These are phyloP conservation scores for Bipolaris gigantea DNA, from an alignment of 2,329 filamentous ascomycete genomes.

Conservation along the genomic window DNA sequence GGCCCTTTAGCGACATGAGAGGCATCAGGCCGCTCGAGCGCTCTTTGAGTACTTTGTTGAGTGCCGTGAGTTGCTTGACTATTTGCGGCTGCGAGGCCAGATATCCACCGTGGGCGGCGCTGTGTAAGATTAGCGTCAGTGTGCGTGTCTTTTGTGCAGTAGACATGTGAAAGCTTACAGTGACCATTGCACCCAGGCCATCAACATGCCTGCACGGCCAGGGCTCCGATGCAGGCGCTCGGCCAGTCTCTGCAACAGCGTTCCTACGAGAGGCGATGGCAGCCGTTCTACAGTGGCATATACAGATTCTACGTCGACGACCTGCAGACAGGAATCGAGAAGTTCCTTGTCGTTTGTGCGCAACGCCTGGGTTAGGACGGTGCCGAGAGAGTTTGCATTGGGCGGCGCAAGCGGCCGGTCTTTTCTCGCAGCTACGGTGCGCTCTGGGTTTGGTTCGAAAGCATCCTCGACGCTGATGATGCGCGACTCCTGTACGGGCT, in stretches of 20 bases:
- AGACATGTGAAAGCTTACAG: conserved; percentile 47
- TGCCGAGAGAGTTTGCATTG: conserved; percentile 79
- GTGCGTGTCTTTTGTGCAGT: background rate
- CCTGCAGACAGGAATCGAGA: conserved; percentile 88
- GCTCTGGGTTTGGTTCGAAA: conserved; percentile 48
- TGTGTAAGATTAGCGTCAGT: background rate
- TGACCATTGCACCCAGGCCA: conserved; percentile 96
- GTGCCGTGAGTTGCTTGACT: conserved; percentile 71
- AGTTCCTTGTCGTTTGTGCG: conserved; percentile 88
- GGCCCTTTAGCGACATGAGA: conserved; percentile 86
- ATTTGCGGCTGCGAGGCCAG: conserved; percentile 84
- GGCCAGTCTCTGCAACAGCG: conserved; percentile 79
- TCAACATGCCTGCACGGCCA: conserved; percentile 84
- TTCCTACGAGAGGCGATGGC: conserved; percentile 79
- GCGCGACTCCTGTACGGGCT: conserved; percentile 28
- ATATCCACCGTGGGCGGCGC: conserved; percentile 84
- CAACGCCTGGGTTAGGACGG: conserved; percentile 90
- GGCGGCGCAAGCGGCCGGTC: conserved; percentile 60
- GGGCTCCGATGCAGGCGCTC: conserved; percentile 84
- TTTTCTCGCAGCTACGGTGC: conserved; percentile 48
- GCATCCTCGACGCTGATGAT: conserved; percentile 74
- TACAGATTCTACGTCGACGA: conserved; percentile 74
- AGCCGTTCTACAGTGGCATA: conserved; percentile 88
- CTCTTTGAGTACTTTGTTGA: conserved; percentile 87
- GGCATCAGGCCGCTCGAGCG: conserved; percentile 80